These are phyloP conservation scores for Theileria parva DNA, from an alignment of 169 alveolate species.

Conservation along the genomic window DNA sequence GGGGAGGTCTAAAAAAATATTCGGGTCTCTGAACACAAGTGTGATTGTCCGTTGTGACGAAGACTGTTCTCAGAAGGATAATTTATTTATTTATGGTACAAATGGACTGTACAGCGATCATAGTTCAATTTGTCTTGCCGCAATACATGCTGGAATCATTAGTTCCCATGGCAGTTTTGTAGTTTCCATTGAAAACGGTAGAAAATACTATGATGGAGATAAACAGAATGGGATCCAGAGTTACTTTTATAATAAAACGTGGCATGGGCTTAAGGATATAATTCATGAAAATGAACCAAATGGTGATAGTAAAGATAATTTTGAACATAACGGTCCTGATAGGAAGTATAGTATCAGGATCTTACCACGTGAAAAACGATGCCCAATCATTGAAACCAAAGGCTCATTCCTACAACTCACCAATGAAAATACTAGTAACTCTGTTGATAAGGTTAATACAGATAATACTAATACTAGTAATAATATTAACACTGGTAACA, in stretches of 20 bases:
- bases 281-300: slow-evolving; percentile 50
- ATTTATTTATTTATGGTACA: slow-evolving; percentile 79
- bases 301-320: slow-evolving; percentile 45
- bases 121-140: slow-evolving; percentile 88
- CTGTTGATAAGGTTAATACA: neutral
- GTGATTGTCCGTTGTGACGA: slow-evolving; percentile 81
- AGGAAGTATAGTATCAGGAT: slow-evolving; percentile 55
- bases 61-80: slow-evolving; percentile 28
- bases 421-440: neutral
- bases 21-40: slow-evolving; percentile 80
- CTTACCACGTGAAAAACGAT: slow-evolving; percentile 36
- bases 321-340: slow-evolving; percentile 65
- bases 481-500: neutral
- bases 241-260: slow-evolving; percentile 71
- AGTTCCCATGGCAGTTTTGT: slow-evolving; percentile 80
- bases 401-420: slow-evolving; percentile 60
- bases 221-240: slow-evolving; percentile 82
- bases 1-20: slow-evolving; percentile 38
- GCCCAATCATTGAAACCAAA: slow-evolving; percentile 60
- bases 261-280: slow-evolving; percentile 72
- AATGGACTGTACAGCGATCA: slow-evolving; percentile 82
- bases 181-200: slow-evolving; percentile 83
- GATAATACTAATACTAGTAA: neutral
- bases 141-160: slow-evolving; percentile 85
- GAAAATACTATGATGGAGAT: slow-evolving; percentile 81